Conservation (phyloP, 768 basidiomycete species). For the Udeniomyces megalosporus region DNA sequence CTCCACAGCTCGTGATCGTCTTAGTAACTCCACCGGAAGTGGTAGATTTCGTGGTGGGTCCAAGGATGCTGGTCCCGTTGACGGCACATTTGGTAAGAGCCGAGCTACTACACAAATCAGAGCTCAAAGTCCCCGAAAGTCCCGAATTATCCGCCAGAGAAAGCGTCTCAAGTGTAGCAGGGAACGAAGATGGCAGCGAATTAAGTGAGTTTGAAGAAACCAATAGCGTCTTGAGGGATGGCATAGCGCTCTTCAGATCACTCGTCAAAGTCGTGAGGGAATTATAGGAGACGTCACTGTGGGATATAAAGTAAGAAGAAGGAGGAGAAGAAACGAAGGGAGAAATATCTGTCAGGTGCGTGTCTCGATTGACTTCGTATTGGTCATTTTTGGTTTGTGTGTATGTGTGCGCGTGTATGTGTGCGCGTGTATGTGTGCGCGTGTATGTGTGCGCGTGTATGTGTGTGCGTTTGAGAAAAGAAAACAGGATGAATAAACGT, state of each 20-base stretch:
- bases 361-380: too few species aligned
- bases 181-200: slow-evolving; percentile 23
- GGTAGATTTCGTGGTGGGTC: not conserved
- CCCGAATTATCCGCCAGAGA: slow-evolving; percentile 25
- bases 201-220: slow-evolving; percentile 25
- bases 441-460: too few species aligned
- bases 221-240: slow-evolving; percentile 6
- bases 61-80: slow-evolving; percentile 19
- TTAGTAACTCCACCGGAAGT: slow-evolving; percentile 5
- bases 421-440: too few species aligned
- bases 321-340: not conserved
- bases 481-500: too few species aligned
- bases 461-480: too few species aligned
- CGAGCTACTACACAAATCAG: slow-evolving; percentile 18
- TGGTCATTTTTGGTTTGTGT: too few species aligned
- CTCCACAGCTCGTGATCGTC: slow-evolving; percentile 13
- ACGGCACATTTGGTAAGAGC: slow-evolving; percentile 26
- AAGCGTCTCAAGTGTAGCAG: slow-evolving; percentile 21
- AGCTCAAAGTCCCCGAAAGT: slow-evolving; percentile 22
- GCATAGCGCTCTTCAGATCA: not conserved
- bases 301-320: not conserved
- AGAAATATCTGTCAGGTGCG: too few species aligned
- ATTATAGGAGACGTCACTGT: slow-evolving; percentile 29
- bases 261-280: slow-evolving; percentile 18
- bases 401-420: too few species aligned